Evolutionary conservation across 2,329 filamentous ascomycete species (phyloP).

Genomic region (Pestalotiopsis sp.): DNA sequence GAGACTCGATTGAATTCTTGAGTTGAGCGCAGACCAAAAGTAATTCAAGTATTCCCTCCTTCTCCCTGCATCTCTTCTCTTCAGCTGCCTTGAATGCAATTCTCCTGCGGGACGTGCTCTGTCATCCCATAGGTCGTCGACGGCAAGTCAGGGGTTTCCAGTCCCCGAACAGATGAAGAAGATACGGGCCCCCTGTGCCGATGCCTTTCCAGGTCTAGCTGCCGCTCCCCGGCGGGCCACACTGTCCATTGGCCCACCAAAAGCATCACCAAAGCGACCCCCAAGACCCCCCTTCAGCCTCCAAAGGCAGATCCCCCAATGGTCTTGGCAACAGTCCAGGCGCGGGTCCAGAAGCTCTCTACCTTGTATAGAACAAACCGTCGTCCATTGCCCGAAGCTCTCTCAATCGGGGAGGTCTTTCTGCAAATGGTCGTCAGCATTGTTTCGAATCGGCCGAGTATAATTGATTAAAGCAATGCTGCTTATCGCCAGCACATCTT

Average conservation of each 20-base stretch:
- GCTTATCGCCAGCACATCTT: not conserved
- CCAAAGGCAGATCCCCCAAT: slow-evolving; percentile 8
- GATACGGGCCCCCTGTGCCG: not conserved
- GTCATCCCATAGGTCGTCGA: not conserved
- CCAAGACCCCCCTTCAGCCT: not conserved
- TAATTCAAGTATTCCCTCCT: not conserved
- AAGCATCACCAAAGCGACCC: not conserved
- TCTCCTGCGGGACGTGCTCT: not conserved
- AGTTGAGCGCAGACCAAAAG: not conserved
- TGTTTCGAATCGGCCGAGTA: slow-evolving; percentile 6
- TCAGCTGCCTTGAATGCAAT: slow-evolving; percentile 5
- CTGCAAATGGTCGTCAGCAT: slow-evolving; percentile 1
- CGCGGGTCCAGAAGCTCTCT: slow-evolving; percentile 1
- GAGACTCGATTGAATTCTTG: not conserved
- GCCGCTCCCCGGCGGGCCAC: not conserved
- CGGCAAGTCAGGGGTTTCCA: not conserved
- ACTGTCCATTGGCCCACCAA: not conserved
- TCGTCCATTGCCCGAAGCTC: not conserved
- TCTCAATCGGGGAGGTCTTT: slow-evolving; percentile 9
- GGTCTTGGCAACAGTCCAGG: slow-evolving; percentile 6
- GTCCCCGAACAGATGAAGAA: not conserved
- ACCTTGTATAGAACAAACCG: not conserved
- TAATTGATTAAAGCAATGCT: not conserved
- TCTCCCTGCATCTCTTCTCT: not conserved
- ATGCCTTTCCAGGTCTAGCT: not conserved